These are phyloP conservation scores for Protea cynaroides DNA, from an alignment of 164 flowering plant species.

Conservation along the genomic window DNA sequence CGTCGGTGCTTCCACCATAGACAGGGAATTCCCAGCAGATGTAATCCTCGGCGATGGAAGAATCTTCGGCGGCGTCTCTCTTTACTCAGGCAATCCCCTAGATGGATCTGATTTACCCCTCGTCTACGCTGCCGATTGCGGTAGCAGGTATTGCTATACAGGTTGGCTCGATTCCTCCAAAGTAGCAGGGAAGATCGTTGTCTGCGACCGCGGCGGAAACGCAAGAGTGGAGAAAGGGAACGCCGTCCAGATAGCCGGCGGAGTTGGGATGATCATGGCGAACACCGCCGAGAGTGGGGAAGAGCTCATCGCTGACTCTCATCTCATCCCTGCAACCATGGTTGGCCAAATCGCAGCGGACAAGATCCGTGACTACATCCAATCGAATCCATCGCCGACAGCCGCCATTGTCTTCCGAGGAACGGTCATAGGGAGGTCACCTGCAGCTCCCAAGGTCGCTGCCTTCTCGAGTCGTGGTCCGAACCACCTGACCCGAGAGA, in stretches of 20 bases:
- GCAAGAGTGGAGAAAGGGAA: slow-evolving; percentile 78
- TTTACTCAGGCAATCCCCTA: slow-evolving; percentile 55
- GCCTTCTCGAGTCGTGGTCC: slow-evolving; percentile 96
- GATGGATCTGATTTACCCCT: slow-evolving; percentile 31
- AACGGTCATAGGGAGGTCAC: slow-evolving; percentile 55
- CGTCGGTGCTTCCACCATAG: slow-evolving; percentile 87
- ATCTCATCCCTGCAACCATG: slow-evolving; percentile 72
- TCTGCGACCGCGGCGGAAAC: slow-evolving; percentile 79
- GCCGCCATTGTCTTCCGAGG: slow-evolving; percentile 68
- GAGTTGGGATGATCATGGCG: slow-evolving; percentile 73
- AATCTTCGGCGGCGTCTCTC: slow-evolving; percentile 51
- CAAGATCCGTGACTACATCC: slow-evolving; percentile 41
- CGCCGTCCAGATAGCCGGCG: slow-evolving; percentile 76
- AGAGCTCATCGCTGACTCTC: slow-evolving; percentile 69
- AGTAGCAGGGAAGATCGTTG: slow-evolving; percentile 67
- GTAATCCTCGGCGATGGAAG: slow-evolving; percentile 73
- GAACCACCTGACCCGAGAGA: slow-evolving; percentile 53
- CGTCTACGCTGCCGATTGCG: slow-evolving; percentile 52
- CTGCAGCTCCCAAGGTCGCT: slow-evolving; percentile 76
- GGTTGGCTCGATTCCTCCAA: slow-evolving; percentile 39
- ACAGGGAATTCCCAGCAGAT: slow-evolving; percentile 83
- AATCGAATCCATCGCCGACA: slow-evolving; percentile 34
- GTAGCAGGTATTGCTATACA: slow-evolving; percentile 37
- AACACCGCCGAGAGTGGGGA: slow-evolving; percentile 70
- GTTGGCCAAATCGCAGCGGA: slow-evolving; percentile 60